These are phyloP conservation scores for Skeletonema grethae DNA, from an alignment of 108 stramenopile species.

Conservation along the genomic window DNA sequence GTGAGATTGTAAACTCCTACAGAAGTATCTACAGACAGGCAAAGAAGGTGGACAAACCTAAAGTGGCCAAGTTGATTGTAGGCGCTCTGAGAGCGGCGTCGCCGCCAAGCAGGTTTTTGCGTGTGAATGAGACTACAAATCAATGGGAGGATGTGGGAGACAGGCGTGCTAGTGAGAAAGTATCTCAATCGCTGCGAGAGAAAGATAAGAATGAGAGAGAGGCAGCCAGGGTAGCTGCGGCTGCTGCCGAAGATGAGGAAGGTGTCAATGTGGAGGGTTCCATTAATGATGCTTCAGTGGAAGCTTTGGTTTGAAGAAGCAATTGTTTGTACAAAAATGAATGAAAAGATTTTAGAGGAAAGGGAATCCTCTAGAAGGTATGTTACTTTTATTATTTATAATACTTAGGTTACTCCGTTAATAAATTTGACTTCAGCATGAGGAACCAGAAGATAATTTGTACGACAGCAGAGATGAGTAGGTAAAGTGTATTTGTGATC, in stretches of 20 bases:
- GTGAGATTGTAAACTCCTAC: slow-evolving; percentile 67
- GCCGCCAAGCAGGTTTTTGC: slow-evolving; percentile 69
- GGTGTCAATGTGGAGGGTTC: background rate
- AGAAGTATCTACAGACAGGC: slow-evolving; percentile 39
- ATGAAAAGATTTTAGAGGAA: background rate
- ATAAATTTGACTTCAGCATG: no score
- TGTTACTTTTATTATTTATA: background rate
- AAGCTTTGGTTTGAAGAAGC: background rate
- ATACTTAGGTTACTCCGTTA: background rate
- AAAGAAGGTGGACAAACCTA: slow-evolving; percentile 77
- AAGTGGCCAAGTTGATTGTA: slow-evolving; percentile 75
- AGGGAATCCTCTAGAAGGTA: background rate
- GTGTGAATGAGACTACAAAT: slow-evolving; percentile 52
- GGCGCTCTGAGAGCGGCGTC: slow-evolving; percentile 39
- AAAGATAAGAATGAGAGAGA: slow-evolving; percentile 27
- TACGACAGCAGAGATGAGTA: no score
- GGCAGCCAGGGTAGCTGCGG: background rate
- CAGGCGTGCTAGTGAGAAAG: slow-evolving; percentile 54
- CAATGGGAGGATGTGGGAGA: slow-evolving; percentile 86
- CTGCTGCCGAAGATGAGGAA: background rate
- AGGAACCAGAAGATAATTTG: no score
- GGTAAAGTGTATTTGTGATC: no score
- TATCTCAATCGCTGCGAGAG: slow-evolving; percentile 48
- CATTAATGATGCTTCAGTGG: background rate
- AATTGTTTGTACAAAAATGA: background rate